Evolutionary conservation across 2,329 filamentous ascomycete species (phyloP), one percentile per base, ranked within the genome.

Genomic region (Onygenales sp.): DNA sequence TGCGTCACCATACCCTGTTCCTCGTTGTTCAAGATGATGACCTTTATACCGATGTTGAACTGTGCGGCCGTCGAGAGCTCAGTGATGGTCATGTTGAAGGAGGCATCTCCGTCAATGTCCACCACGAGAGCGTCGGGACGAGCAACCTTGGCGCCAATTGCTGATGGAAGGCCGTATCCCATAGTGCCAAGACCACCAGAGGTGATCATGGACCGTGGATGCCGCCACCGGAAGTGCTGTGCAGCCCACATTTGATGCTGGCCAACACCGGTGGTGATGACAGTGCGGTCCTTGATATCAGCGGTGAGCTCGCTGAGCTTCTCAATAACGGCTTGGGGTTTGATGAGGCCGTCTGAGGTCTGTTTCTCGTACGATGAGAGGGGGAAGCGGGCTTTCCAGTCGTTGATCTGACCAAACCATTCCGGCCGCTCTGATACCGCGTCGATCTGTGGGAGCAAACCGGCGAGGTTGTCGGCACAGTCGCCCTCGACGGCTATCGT

Each of bases 201-300:
- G 34, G 92, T 96, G 74, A 98, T 87, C 87, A 97, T 94, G 58
- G 87, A 88, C 61, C 93, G 85, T 34, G 93, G 92, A 64, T 90
- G 75, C 58, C 89, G 82, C 92, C 93, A 97, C 64, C 90, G 83
- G 83, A 90, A 97, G 77, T 95, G 91, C 75, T 97, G 92, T 4
- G 91, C 93, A 31, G 88, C 81, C 93, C 92, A 97, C 93, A 97
- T 97, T 73, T 98, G 92, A 75, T 97, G 92, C 73, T 97, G 93
- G 42, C 93, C 93, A 8, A 97, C 93, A 72, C 92, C 93, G 2
- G 92, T 97, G 2, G 90, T 76, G 67, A 98, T 95, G 67, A 95
- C 84, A 32, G 88, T 95, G 61, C 85, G 78, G 49, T 93, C 77
- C 73, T 95, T 95, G 60, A 85, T 85, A 65, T 87, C 69, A 7